A percentile compares a stretch with the other conserved stretches of the same genome.
Conservation (phyloP, 768 basidiomycete genomes). For the Crassisporium funariophilum region DNA sequence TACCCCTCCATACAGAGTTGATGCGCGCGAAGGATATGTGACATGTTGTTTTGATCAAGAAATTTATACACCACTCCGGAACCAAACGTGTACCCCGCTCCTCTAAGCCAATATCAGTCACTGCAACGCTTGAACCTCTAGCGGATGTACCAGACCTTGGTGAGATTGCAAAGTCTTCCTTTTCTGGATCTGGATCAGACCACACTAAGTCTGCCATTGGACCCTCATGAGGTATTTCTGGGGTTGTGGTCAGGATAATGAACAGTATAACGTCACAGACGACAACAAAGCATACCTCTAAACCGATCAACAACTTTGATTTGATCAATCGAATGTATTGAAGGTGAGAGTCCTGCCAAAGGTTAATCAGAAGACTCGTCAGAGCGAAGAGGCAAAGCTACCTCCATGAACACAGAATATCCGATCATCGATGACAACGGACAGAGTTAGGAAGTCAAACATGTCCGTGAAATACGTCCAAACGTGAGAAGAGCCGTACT, state of each 20-base stretch:
- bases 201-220: constrained; percentile 99
- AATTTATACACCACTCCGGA: constrained; percentile 98
- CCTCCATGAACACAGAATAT: constrained; percentile 99
- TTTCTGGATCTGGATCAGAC: constrained; percentile 99
- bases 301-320: constrained; percentile 99
- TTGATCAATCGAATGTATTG: constrained; percentile 98
- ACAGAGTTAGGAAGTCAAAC: constrained; percentile 98
- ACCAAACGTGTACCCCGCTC: constrained; percentile 98
- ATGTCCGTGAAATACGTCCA: constrained; percentile 99
- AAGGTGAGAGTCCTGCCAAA: constrained; percentile 84
- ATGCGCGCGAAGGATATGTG: constrained; percentile 96
- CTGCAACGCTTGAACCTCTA: constrained; percentile 15
- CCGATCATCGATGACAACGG: constrained; percentile 97
- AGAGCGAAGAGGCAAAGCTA: too few relatives aligned
- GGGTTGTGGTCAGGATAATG: constrained; percentile 22
- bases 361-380: constrained; percentile 10
- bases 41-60: constrained; percentile 93
- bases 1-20: constrained; percentile 99
- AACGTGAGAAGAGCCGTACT: constrained; percentile 93
- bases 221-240: constrained; percentile 98
- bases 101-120: constrained; percentile 51
- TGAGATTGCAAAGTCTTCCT: constrained; percentile 99
- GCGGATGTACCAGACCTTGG: constrained; percentile 66
- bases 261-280: constrained; percentile 19
- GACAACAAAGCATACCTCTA: constrained; percentile 61